phyloP scores from a whole-genome alignment of 257 asterid species.

The Solanum rostratum region DNA sequence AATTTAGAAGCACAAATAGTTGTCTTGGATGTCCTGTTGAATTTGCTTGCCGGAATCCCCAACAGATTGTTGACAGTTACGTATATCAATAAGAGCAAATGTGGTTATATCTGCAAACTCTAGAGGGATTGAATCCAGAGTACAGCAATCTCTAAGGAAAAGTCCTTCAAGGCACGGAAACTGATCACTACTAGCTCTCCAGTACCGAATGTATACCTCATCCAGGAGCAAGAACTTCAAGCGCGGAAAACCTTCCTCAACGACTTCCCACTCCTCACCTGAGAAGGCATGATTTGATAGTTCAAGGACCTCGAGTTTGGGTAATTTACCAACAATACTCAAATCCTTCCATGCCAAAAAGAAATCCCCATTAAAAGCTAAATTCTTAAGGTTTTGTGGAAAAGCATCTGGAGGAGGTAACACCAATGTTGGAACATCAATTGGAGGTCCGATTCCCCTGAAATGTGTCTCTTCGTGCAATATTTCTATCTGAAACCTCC shows the following conservation, averaged over 20 bases:
- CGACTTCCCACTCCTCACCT: neutral
- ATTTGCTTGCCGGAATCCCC: conserved; percentile 16
- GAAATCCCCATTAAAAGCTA: neutral
- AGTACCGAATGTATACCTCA: neutral
- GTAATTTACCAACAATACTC: neutral
- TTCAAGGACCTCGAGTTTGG: neutral
- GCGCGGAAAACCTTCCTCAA: neutral
- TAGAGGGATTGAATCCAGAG: neutral
- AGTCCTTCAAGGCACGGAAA: conserved; percentile 10
- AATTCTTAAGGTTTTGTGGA: neutral
- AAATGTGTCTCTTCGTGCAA: too few relatives aligned
- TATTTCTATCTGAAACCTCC: too few relatives aligned
- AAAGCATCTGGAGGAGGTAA: conserved; percentile 2
- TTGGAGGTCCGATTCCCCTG: too few relatives aligned
- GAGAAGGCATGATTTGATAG: neutral
- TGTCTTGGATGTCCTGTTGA: conserved; percentile 12
- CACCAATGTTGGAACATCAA: neutral
- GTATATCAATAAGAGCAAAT: conserved; percentile 1
- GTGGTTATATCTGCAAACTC: neutral
- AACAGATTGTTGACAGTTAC: neutral
- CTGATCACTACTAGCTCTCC: neutral
- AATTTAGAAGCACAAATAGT: neutral
- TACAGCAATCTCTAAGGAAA: neutral
- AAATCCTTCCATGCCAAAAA: neutral
- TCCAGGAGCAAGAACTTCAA: neutral